A percentile compares a stretch with the other conserved stretches of the same genome.
Conservation (phyloP, 768 basidiomycete species). For the Boletales sp. region DNA sequence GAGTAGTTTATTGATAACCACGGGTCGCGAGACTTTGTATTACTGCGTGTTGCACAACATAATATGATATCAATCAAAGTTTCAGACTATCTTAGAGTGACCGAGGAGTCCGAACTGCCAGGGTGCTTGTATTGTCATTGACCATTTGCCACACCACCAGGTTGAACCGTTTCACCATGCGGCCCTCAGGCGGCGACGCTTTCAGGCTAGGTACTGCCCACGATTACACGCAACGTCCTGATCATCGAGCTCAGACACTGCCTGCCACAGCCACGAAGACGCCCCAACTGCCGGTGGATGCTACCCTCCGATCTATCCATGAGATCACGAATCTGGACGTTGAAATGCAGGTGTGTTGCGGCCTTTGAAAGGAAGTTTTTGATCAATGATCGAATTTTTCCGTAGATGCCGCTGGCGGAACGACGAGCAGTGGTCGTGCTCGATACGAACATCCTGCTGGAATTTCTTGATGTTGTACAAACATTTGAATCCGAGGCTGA, state of each 20-base stretch:
- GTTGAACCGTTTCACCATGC: slow-evolving; percentile 2
- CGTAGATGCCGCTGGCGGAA: slow-evolving; percentile 42
- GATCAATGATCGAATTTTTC: too few relatives aligned
- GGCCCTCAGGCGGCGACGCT: neutral
- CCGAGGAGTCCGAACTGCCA: too few relatives aligned
- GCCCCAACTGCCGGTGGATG: slow-evolving; percentile 21
- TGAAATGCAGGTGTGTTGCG: slow-evolving; percentile 60
- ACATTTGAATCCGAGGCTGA: slow-evolving; percentile 65
- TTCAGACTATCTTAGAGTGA: neutral
- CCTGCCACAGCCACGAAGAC: slow-evolving; percentile 6
- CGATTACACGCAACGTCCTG: too few relatives aligned
- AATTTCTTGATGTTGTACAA: slow-evolving; percentile 59
- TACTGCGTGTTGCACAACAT: slow-evolving; percentile 12
- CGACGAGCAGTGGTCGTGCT: slow-evolving; percentile 52
- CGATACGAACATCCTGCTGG: slow-evolving; percentile 78
- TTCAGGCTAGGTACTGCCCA: neutral
- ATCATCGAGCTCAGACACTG: neutral
- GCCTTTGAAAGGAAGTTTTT: too few relatives aligned
- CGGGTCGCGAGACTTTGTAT: slow-evolving; percentile 24
- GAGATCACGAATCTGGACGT: slow-evolving; percentile 62
- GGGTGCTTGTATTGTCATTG: neutral
- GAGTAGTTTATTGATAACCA: slow-evolving; percentile 30
- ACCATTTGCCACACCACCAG: neutral
- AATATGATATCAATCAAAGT: slow-evolving; percentile 14
- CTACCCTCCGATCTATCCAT: slow-evolving; percentile 49